A percentile compares a stretch with the other conserved stretches of the same genome.
Conservation (phyloP, 2,329 filamentous ascomycete genomes). For the Apiospora pterosperma region DNA sequence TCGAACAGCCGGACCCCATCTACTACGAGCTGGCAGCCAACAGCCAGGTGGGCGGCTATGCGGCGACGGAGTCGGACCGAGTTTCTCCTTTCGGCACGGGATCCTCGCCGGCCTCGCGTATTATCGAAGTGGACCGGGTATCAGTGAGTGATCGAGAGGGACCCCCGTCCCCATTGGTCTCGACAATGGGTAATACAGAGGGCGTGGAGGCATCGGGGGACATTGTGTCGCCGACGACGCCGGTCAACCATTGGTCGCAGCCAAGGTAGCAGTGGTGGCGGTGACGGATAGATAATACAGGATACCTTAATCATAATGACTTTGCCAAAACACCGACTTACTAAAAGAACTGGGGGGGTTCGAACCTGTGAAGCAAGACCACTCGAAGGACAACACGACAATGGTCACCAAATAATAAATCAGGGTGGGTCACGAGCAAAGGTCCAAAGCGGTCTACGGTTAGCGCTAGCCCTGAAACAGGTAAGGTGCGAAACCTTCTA, state of each 20-base stretch:
- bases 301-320: not conserved
- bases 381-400: no score
- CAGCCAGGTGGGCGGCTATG: constrained; percentile 1
- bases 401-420: no score
- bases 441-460: no score
- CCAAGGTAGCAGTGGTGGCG: not conserved
- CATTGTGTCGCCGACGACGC: constrained; percentile 24
- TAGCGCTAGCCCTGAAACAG: not conserved
- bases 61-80: constrained; percentile 7
- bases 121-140: constrained; percentile 9
- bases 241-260: constrained; percentile 5
- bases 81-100: constrained; percentile 12
- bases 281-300: not conserved
- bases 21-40: constrained; percentile 24
- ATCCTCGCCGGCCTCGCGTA: constrained; percentile 10
- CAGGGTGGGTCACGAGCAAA: not conserved
- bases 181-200: constrained; percentile 21
- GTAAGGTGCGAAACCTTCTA: not conserved
- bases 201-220: constrained; percentile 16
- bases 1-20: constrained; percentile 8
- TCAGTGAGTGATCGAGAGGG: not conserved
- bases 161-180: constrained; percentile 22
- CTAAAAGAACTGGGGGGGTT: not conserved
- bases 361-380: no score
- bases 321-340: not conserved